Conservation (phyloP, 2,329 filamentous ascomycete species). For the Pestalotiopsis sp. region DNA sequence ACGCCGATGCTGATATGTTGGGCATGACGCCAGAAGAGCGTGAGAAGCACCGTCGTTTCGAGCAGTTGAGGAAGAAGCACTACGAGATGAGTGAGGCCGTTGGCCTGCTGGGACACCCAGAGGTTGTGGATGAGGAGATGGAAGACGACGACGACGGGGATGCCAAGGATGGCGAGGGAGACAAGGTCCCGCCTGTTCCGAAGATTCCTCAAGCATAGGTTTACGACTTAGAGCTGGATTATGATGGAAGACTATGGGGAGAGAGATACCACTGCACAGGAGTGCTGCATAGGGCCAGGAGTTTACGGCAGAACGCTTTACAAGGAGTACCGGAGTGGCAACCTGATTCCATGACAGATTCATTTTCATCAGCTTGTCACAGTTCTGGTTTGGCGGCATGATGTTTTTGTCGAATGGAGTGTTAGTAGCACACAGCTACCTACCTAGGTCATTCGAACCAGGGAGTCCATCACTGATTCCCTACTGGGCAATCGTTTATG, state of each 20-base stretch:
- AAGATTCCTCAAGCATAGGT: constrained; percentile 36
- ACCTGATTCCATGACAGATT: background rate
- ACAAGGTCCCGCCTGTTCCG: constrained; percentile 41
- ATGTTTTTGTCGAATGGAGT: background rate
- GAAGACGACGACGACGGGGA: constrained; percentile 59
- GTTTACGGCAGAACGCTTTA: background rate
- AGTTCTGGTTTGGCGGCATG: background rate
- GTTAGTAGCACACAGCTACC: too few species aligned
- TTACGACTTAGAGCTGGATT: background rate
- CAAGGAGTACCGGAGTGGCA: background rate
- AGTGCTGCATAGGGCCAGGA: background rate
- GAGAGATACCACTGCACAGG: background rate
- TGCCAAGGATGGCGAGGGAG: constrained; percentile 44
- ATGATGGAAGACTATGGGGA: background rate
- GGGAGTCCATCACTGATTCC: background rate
- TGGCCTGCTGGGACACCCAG: constrained; percentile 77
- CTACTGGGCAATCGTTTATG: background rate
- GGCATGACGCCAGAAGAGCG: constrained; percentile 71
- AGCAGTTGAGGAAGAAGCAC: constrained; percentile 90
- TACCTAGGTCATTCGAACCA: background rate
- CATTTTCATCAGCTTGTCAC: background rate
- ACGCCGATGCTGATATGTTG: constrained; percentile 57
- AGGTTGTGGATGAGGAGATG: constrained; percentile 63
- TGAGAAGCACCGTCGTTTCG: constrained; percentile 91
- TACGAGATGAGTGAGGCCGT: constrained; percentile 99